Base-by-base conservation (phyloP, 2,329 filamentous ascomycete species). In the Ophiostoma montium region DNA sequence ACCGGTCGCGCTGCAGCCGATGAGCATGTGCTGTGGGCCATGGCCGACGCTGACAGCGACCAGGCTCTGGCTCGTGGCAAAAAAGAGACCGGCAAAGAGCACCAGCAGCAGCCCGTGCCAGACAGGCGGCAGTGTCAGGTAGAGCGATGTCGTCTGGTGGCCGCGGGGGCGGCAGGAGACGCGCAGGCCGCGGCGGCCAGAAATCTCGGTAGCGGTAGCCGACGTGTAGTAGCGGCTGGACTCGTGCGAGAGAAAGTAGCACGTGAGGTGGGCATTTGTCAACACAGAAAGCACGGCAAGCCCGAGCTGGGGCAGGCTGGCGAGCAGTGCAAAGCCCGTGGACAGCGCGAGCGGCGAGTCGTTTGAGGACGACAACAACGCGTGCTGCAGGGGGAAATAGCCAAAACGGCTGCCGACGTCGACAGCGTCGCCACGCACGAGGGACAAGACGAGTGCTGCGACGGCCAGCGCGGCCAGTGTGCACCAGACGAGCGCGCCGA, bases 201-300 rank as follows among this genome's bases (percentile, higher is more conserved):
- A 8, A 27, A 8, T n/a, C n/a, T n/a, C n/a, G 23, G 23, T 27
- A 4, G 23, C 23, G 8, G 23, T 4, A 27, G 23, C 23, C 23
- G 23, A 5, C 23, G 42, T 42, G 5, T 38, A 31, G 6, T 36
- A 73, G 47, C 65, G 65, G 3, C 68, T 64, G 42, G 71, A 62
- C 57, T 76, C 73, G 59, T 72, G 67, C 2, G 70, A 72, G 35
- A 75, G 61, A 57, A 65, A 72, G 59, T 69, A 72, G 3, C 65
- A 60, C 2, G 69, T 70, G 13, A 76, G 58, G 19, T 74, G 63
- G 5, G 66, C 60, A 61, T 76, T 73, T 43, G 62, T 62, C 11
- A 65, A 57, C 31, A 76, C 59, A 58, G 75, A 76, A 9, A 76
- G 63, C 12, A 63, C 49, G 6, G 63, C 68, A 13, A 75, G 60